phyloP scores from a whole-genome alignment of 108 stramenopile species.

The Nitzschia inconspicua region DNA sequence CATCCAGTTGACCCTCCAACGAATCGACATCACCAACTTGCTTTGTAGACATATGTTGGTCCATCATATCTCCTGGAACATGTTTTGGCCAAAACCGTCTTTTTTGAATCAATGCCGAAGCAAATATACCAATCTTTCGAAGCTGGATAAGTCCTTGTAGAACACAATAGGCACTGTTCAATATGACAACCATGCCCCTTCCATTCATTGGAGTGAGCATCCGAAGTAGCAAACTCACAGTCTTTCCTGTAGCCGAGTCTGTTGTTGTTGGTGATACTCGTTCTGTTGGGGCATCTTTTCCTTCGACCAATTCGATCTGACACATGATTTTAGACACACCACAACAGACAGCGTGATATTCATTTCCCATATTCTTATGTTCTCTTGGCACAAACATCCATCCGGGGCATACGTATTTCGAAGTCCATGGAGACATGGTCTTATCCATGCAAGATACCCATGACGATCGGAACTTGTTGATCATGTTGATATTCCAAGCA shows the following conservation, averaged over 20 bases:
- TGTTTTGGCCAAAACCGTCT: constrained; percentile 27
- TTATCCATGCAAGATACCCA: constrained; percentile 30
- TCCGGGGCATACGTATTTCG: constrained; percentile 22
- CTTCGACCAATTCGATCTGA: constrained; percentile 25
- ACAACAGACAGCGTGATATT: constrained; percentile 35
- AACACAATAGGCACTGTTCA: constrained; percentile 46
- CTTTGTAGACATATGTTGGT: constrained; percentile 7
- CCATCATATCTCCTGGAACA: constrained; percentile 24
- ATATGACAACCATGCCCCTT: constrained; percentile 20
- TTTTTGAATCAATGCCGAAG: constrained; percentile 32
- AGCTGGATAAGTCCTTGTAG: too few species aligned
- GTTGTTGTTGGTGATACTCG: too few species aligned
- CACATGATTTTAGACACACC: constrained; percentile 21
- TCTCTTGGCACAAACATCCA: constrained; percentile 31
- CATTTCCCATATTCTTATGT: constrained; percentile 37
- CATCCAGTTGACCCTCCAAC: constrained; percentile 5
- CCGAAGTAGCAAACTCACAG: constrained; percentile 15
- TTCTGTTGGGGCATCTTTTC: constrained; percentile 17
- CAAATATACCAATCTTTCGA: too few species aligned
- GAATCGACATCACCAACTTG: too few species aligned
- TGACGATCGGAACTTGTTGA: constrained; percentile 3
- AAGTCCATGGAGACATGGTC: constrained; percentile 26
- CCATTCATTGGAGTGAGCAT: constrained; percentile 17
- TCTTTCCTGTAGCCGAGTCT: constrained; percentile 14
- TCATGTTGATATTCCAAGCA: constrained; percentile 33